These are phyloP conservation scores for Dendrothele bispora DNA, from an alignment of 768 basidiomycete genomes.

Conservation along the genomic window DNA sequence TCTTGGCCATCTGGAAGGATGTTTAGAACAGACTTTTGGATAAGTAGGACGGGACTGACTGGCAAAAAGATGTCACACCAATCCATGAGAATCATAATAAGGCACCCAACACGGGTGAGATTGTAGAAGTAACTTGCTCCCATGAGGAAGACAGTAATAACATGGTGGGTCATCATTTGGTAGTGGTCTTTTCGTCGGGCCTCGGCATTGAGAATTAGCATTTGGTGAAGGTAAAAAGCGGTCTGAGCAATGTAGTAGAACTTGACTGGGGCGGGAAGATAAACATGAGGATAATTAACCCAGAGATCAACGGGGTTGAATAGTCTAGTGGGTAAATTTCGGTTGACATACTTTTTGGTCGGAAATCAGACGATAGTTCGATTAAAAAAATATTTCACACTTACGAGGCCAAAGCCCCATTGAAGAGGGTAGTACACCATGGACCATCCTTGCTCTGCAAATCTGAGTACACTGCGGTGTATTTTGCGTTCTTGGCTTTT, in stretches of 20 bases:
- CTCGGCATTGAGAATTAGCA: constrained; percentile 91
- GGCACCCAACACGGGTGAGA: constrained; percentile 85
- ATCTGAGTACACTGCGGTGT: constrained; percentile 75
- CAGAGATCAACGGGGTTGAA: constrained; percentile 70
- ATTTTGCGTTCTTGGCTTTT: constrained; percentile 49
- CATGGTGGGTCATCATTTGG: constrained; percentile 96
- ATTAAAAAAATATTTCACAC: constrained; percentile 33
- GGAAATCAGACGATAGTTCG: constrained; percentile 12
- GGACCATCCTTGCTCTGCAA: constrained; percentile 95
- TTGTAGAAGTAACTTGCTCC: constrained; percentile 75
- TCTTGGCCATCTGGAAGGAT: constrained; percentile 76
- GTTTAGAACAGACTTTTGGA: not conserved
- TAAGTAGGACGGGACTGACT: constrained; percentile 45
- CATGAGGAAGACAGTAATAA: constrained; percentile 85
- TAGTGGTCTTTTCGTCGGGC: constrained; percentile 87
- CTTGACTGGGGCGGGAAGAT: constrained; percentile 80
- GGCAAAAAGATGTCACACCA: constrained; percentile 91
- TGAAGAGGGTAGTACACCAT: constrained; percentile 76
- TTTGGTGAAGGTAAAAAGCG: constrained; percentile 90
- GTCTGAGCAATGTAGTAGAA: constrained; percentile 86
- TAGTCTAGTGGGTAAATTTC: constrained; percentile 63
- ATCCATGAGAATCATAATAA: constrained; percentile 93
- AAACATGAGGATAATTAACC: constrained; percentile 80
- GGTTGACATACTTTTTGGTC: constrained; percentile 93
- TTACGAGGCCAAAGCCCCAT: constrained; percentile 79